Evolutionary conservation across 2,329 filamentous ascomycete genomes (phyloP).

Genomic region (Aspergillus terreus): DNA sequence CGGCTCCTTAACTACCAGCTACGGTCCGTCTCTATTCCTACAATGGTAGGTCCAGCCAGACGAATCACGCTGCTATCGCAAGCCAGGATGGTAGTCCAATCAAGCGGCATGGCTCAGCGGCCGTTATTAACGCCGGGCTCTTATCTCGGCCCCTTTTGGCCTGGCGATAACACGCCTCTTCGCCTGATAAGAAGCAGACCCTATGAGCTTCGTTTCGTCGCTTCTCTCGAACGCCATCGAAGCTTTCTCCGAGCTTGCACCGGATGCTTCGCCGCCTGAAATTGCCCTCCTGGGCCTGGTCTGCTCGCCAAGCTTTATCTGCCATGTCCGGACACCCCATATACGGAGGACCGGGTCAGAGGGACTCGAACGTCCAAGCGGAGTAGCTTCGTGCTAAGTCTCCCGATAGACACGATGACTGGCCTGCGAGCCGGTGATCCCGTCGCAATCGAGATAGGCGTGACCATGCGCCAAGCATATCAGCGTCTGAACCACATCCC

Average conservation of each 20-base stretch:
- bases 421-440: neutral
- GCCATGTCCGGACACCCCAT: neutral
- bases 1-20: neutral
- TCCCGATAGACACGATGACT: neutral
- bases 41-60: neutral
- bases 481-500: conserved; percentile 5
- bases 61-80: neutral
- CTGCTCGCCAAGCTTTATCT: conserved; percentile 3
- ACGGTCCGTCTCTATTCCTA: neutral
- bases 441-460: neutral
- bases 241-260: neutral
- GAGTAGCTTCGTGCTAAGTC: neutral
- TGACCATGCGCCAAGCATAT: conserved; percentile 13
- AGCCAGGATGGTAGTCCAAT: too few species aligned
- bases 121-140: neutral
- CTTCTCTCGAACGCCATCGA: neutral
- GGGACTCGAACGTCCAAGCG: neutral
- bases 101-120: neutral
- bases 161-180: neutral
- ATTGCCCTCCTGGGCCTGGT: conserved; percentile 4
- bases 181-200: neutral
- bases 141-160: neutral
- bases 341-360: neutral
- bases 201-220: neutral
- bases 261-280: neutral